Evolutionary conservation across 257 asterid species (phyloP).

Genomic region (Thymus quinquecostatus): DNA sequence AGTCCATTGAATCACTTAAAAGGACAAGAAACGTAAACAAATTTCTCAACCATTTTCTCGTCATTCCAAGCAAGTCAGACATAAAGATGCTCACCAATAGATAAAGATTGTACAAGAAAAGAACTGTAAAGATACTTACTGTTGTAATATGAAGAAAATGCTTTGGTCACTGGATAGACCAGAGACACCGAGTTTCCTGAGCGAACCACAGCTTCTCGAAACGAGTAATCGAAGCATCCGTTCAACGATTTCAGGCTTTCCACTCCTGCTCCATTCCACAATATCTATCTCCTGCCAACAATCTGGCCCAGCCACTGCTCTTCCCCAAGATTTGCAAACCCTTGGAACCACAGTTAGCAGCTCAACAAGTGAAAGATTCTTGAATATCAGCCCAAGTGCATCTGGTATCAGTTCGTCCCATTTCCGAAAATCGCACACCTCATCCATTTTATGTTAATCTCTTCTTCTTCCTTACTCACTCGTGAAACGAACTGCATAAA

Average conservation of each 20-base stretch:
- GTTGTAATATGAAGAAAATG: slow-evolving; percentile 58
- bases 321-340: slow-evolving; percentile 85
- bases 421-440: slow-evolving; percentile 38
- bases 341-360: slow-evolving; percentile 76
- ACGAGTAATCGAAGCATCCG: slow-evolving; percentile 68
- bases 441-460: slow-evolving; percentile 50
- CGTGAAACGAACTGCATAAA: background rate
- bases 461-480: background rate
- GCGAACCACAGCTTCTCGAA: slow-evolving; percentile 68
- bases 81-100: background rate
- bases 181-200: slow-evolving; percentile 57
- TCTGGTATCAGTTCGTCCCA: slow-evolving; percentile 91
- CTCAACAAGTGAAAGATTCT: slow-evolving; percentile 67
- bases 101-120: slow-evolving; percentile 13
- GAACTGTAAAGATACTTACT: slow-evolving; percentile 49
- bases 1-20: background rate
- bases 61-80: background rate
- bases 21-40: background rate
- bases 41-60: background rate
- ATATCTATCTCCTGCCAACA: slow-evolving; percentile 95
- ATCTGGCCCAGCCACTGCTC: slow-evolving; percentile 70
- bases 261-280: slow-evolving; percentile 75
- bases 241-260: slow-evolving; percentile 48
- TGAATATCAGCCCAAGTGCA: slow-evolving; percentile 81
- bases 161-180: slow-evolving; percentile 56